Evolutionary conservation across 2,329 filamentous ascomycete species (phyloP), one percentile per base, ranked within the genome.

Genomic region (Knufia fluminis): DNA sequence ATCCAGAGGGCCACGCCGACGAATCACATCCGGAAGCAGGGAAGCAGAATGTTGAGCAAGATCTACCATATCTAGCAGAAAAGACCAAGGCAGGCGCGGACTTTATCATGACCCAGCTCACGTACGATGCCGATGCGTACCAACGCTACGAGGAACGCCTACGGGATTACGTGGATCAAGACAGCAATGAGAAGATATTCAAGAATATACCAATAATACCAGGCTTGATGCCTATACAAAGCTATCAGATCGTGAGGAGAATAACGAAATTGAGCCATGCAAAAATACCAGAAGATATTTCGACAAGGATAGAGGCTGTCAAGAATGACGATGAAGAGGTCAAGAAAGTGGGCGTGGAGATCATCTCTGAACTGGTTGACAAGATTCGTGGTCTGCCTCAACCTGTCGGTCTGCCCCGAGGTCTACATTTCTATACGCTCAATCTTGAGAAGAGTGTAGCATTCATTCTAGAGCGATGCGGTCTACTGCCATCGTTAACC

Each of bases 101-200:
- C 68, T 98, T 98, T 63, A 85, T 98, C 68, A 95, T 98, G 87
- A 97, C 92, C 1, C 92, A 98, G 67, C 76, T 98, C 7, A 97
- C 96, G 68, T 98, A 95, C 66, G 89, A 97, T 63, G 77, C 89
- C 20, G 75, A 85, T 2, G 86, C 86, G 16, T 98, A 94, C 64
- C 77, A 82, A 49, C 73, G 73, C 28, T 97, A 94, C 62, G 91
- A 97, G 69, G 76, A 72, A 56, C 78, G 75, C 45, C 67, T 98
- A 57, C 75, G 89, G 52, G 78, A 83, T 47, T 88, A 98, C 61
- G 80, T 86, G 42, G 94, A 86, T 61, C 88, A 88, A 2, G 52
- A 57, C 12, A 35, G n/a, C 8, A 56, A 56, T 2, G 48, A 54
- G 20, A 52, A 50, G 45, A 77, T 78, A 2, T 96, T 98, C 70